These are phyloP conservation scores for Rauvolfia tetraphylla DNA, from an alignment of 257 asterid species.

Conservation along the genomic window DNA sequence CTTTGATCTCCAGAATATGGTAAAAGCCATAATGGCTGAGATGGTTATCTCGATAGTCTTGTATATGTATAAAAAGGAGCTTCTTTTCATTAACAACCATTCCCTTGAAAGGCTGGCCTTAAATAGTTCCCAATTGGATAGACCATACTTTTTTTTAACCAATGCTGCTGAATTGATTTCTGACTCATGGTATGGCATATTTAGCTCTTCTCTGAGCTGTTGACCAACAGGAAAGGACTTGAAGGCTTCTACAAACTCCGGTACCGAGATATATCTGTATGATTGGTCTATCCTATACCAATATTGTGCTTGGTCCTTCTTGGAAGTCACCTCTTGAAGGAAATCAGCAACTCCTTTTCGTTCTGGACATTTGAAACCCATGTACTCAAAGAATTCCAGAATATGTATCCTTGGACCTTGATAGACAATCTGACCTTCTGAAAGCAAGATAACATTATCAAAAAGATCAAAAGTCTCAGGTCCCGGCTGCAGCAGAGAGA, in stretches of 20 bases:
- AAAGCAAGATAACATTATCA: slow-evolving; percentile 44
- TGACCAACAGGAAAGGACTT: slow-evolving; percentile 37
- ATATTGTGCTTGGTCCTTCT: slow-evolving; percentile 50
- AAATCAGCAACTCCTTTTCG: slow-evolving; percentile 60
- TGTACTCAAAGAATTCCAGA: slow-evolving; percentile 34
- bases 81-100: slow-evolving; percentile 42
- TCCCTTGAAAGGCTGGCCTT: slow-evolving; percentile 43
- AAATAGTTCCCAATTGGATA: slow-evolving; percentile 35
- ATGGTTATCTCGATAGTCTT: slow-evolving; percentile 34
- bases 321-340: slow-evolving; percentile 55
- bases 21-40: slow-evolving; percentile 26
- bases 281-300: slow-evolving; percentile 35
- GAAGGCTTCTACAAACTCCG: slow-evolving; percentile 33
- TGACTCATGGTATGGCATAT: slow-evolving; percentile 34
- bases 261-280: slow-evolving; percentile 34
- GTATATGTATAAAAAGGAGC: slow-evolving; percentile 43
- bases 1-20: slow-evolving; percentile 39
- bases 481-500: slow-evolving; percentile 55
- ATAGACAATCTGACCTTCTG: slow-evolving; percentile 49
- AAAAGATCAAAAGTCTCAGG: slow-evolving; percentile 55
- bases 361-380: slow-evolving; percentile 52
- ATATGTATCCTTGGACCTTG: slow-evolving; percentile 51
- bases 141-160: slow-evolving; percentile 35
- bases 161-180: slow-evolving; percentile 37
- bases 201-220: slow-evolving; percentile 29